Evolutionary conservation across 1,139 yeast genomes (phyloP).

Genomic region (Pichia sp.): DNA sequence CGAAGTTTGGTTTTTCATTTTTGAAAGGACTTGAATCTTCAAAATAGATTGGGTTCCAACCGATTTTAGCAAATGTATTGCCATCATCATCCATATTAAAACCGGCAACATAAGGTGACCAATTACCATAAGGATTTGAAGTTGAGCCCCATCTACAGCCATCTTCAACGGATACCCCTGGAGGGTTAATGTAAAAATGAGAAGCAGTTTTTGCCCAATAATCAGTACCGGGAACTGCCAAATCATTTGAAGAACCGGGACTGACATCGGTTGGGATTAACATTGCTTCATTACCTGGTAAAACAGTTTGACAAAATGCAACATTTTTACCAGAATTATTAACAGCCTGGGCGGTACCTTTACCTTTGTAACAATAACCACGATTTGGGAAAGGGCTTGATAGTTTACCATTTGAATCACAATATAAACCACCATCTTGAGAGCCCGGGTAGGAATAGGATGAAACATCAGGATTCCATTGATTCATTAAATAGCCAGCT

Average conservation of each 20-base stretch:
- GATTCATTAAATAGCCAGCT: conserved; percentile 75
- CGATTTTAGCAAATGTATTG: conserved; percentile 72
- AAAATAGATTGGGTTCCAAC: conserved; percentile 83
- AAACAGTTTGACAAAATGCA: conserved; percentile 86
- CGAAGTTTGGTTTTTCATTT: conserved; percentile 54
- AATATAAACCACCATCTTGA: conserved; percentile 73
- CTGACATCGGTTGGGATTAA: conserved; percentile 70
- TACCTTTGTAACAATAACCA: conserved; percentile 69
- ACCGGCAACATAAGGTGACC: conserved; percentile 93
- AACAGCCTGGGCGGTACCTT: conserved; percentile 58
- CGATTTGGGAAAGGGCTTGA: conserved; percentile 54
- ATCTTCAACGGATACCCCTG: conserved; percentile 69
- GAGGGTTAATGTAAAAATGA: conserved; percentile 80
- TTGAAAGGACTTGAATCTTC: conserved; percentile 51
- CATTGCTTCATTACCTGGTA: conserved; percentile 94
- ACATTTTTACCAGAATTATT: conserved; percentile 51
- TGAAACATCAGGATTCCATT: conserved; percentile 62
- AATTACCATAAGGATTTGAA: conserved; percentile 67
- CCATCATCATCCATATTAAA: conserved; percentile 67
- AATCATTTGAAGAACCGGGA: conserved; percentile 38
- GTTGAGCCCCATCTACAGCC: conserved; percentile 83
- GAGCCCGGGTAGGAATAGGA: conserved; percentile 62
- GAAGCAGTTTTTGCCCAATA: conserved; percentile 63
- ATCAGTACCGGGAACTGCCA: conserved; percentile 81
- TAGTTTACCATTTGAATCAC: conserved; percentile 62